A percentile compares a stretch with the other conserved stretches of the same genome.
These are phyloP conservation scores for Pyrenochaeta sp. DNA, from an alignment of 2,329 filamentous ascomycete species.

Conservation along the genomic window DNA sequence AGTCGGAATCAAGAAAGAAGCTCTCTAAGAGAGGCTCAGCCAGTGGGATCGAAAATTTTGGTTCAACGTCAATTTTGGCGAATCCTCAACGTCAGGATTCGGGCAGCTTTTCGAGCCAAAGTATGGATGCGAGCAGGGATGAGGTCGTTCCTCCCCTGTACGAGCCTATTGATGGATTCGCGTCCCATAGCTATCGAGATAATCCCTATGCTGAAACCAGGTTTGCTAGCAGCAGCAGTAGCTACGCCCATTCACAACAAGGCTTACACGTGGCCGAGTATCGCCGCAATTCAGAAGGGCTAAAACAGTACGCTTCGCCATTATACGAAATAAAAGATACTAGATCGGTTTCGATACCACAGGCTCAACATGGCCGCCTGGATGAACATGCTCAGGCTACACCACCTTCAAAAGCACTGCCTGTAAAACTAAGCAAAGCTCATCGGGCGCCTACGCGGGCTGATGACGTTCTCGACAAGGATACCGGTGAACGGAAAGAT, in stretches of 20 bases:
- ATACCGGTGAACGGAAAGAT: slow-evolving; percentile 43
- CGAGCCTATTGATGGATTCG: slow-evolving; percentile 13
- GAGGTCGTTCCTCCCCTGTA: slow-evolving; percentile 18
- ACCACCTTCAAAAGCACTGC: slow-evolving; percentile 13
- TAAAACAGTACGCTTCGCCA: slow-evolving; percentile 30
- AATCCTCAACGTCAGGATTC: slow-evolving; percentile 32
- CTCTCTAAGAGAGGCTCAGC: slow-evolving; percentile 33
- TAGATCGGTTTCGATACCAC: slow-evolving; percentile 25
- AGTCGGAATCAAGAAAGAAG: slow-evolving; percentile 28
- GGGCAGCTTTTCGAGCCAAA: slow-evolving; percentile 31
- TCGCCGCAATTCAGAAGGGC: slow-evolving; percentile 35
- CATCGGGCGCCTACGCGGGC: slow-evolving; percentile 23
- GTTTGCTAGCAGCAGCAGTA: slow-evolving; percentile 1
- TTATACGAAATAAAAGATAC: slow-evolving; percentile 24
- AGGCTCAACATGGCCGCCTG: slow-evolving; percentile 11
- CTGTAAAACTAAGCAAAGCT: slow-evolving; percentile 32
- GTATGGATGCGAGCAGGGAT: slow-evolving; percentile 15
- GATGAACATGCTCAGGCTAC: slow-evolving; percentile 5
- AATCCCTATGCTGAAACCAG: slow-evolving; percentile 26
- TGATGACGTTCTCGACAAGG: slow-evolving; percentile 39
- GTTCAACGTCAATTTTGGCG: too few relatives aligned
- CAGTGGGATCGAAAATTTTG: too few relatives aligned
- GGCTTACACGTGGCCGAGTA: slow-evolving; percentile 22
- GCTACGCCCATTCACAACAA: slow-evolving; percentile 5
- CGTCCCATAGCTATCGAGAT: slow-evolving; percentile 21